phyloP scores from a whole-genome alignment of 805 yeast genomes.

The Blastobotrys mokoenaii region DNA sequence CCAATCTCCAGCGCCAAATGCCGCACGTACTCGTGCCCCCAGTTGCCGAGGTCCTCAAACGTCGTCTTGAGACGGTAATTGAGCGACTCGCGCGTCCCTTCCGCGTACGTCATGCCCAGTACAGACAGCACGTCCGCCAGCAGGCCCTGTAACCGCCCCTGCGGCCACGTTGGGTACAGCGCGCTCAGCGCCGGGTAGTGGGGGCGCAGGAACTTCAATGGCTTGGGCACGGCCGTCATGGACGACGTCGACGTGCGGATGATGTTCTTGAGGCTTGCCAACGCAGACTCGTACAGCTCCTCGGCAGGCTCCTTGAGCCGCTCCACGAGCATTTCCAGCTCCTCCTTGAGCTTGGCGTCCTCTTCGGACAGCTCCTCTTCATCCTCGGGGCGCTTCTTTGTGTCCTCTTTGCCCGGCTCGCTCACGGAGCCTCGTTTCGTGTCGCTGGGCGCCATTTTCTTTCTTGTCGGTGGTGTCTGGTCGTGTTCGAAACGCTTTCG shows the following conservation, averaged over 20 bases:
- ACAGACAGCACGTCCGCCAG: conserved; percentile 89
- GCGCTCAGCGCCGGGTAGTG: conserved; percentile 62
- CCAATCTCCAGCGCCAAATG: conserved; percentile 95
- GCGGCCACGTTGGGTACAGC: conserved; percentile 61
- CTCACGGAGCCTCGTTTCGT: background rate
- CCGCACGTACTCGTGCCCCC: conserved; percentile 99
- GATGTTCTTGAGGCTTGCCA: conserved; percentile 61
- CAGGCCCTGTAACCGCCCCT: conserved; percentile 34
- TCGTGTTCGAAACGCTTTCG: too few relatives aligned
- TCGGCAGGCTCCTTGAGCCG: conserved; percentile 41
- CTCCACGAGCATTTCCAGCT: conserved; percentile 80
- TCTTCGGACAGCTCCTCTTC: conserved; percentile 92
- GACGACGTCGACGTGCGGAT: conserved; percentile 93
- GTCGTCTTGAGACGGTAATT: conserved; percentile 64
- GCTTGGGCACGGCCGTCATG: conserved; percentile 99
- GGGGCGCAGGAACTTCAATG: conserved; percentile 89
- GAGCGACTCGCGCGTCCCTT: conserved; percentile 68
- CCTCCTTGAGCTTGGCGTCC: conserved; percentile 79
- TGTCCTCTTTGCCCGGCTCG: conserved; percentile 5
- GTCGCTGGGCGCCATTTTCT: too few relatives aligned
- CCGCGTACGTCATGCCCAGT: conserved; percentile 87
- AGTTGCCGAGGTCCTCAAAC: conserved; percentile 55
- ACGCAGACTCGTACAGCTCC: conserved; percentile 48
- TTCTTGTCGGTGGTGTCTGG: too few relatives aligned
- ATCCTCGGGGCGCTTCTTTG: conserved; percentile 27